These are phyloP conservation scores for Golubevia sp. DNA, from an alignment of 1,284 basidiomycete genomes.

Conservation along the genomic window DNA sequence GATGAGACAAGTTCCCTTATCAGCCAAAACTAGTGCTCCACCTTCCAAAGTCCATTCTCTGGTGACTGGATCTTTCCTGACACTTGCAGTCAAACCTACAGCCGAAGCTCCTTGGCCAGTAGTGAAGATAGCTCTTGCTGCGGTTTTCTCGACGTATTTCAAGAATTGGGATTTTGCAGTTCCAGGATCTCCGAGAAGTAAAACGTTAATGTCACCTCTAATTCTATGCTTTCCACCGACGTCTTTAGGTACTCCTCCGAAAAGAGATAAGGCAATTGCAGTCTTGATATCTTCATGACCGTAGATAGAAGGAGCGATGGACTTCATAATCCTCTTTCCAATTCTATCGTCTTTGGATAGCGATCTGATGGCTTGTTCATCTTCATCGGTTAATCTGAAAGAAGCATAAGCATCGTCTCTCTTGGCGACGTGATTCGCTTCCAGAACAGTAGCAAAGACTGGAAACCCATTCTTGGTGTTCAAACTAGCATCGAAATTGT, in stretches of 20 bases:
- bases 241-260: constrained; percentile 91
- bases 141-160: constrained; percentile 99
- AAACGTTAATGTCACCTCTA: constrained; percentile 94
- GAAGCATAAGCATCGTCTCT: constrained; percentile 92
- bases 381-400: constrained; percentile 93
- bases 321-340: constrained; percentile 95
- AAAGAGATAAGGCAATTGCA: constrained; percentile 89
- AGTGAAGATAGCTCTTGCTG: constrained; percentile 93
- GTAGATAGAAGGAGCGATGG: constrained; percentile 96
- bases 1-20: constrained; percentile 98
- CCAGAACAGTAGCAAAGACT: constrained; percentile 96
- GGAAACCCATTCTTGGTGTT: constrained; percentile 99
- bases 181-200: constrained; percentile 94
- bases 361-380: constrained; percentile 85
- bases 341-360: constrained; percentile 90
- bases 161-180: constrained; percentile 99
- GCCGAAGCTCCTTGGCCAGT: constrained; percentile 97
- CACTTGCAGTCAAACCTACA: constrained; percentile 96
- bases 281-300: constrained; percentile 99
- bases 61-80: constrained; percentile 95
- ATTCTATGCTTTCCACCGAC: constrained; percentile 95
- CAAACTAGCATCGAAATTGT: constrained; percentile 97
- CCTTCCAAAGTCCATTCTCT: constrained; percentile 99
- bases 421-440: constrained; percentile 97
- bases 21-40: constrained; percentile 92